Percentiles rank a stretch among this genome's conserved stretches.
Conservation (phyloP, 805 yeast genomes). For the Tetrapisispora arboricola region DNA sequence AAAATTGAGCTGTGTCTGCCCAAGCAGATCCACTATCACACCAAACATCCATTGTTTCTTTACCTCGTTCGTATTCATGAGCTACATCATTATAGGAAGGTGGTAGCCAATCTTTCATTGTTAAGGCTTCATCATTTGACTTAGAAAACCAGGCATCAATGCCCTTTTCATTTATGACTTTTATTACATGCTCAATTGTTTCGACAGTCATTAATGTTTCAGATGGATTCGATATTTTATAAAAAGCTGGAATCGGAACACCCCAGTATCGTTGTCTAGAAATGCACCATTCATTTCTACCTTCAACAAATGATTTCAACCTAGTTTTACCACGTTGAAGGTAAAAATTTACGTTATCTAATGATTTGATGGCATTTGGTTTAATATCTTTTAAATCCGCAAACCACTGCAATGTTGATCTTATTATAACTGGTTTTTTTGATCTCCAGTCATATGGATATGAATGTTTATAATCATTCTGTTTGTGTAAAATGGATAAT, state of each 20-base stretch:
- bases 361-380: slow-evolving; percentile 45
- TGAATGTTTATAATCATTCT: slow-evolving; percentile 56
- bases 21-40: slow-evolving; percentile 95
- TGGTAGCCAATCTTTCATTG: slow-evolving; percentile 60
- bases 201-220: slow-evolving; percentile 51
- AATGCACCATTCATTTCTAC: slow-evolving; percentile 94
- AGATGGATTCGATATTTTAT: slow-evolving; percentile 43
- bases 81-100: slow-evolving; percentile 34
- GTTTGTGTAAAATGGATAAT: slow-evolving; percentile 36
- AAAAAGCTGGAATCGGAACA: slow-evolving; percentile 88
- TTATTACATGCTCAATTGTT: slow-evolving; percentile 48
- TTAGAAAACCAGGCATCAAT: slow-evolving; percentile 72
- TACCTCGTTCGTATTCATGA: slow-evolving; percentile 46
- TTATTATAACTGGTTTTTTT: slow-evolving; percentile 84
- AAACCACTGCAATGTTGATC: slow-evolving; percentile 97
- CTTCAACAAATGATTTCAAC: slow-evolving; percentile 57
- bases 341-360: slow-evolving; percentile 54
- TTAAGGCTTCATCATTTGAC: slow-evolving; percentile 30
- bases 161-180: slow-evolving; percentile 46
- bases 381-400: slow-evolving; percentile 74
- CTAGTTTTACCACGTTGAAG: slow-evolving; percentile 70
- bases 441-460: slow-evolving; percentile 98
- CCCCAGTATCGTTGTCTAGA: slow-evolving; percentile 98
- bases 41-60: slow-evolving; percentile 98
- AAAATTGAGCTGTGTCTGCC: slow-evolving; percentile 35